These are phyloP conservation scores for Chlorella sp. DNA, from an alignment of 139 green algal species.

Conservation along the genomic window DNA sequence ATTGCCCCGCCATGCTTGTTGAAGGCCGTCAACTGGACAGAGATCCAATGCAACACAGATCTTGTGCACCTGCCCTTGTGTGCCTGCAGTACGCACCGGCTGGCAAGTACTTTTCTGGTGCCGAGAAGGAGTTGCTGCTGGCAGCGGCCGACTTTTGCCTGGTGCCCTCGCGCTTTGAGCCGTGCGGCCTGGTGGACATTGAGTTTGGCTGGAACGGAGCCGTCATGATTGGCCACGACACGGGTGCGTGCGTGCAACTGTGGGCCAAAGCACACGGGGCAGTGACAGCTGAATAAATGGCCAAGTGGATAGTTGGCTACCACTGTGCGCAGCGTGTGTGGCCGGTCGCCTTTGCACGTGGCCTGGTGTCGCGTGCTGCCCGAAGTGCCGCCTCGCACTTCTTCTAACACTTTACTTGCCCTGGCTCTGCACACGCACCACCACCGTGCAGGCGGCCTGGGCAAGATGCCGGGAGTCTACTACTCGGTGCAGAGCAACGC, in stretches of 20 bases:
- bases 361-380: too few relatives aligned
- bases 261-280: too few relatives aligned
- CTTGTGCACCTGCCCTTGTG: not conserved
- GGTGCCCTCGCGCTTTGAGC: constrained; percentile 94
- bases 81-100: not conserved
- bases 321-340: too few relatives aligned
- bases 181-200: constrained; percentile 82
- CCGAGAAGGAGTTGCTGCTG: constrained; percentile 69
- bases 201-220: constrained; percentile 24
- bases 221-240: constrained; percentile 20
- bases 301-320: too few relatives aligned
- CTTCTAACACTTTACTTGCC: too few relatives aligned
- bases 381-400: too few relatives aligned
- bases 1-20: too few relatives aligned
- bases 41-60: too few relatives aligned
- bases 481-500: constrained; percentile 20
- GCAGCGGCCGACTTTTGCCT: constrained; percentile 92
- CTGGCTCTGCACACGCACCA: too few relatives aligned
- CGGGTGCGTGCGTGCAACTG: constrained; percentile 10
- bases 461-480: constrained; percentile 27
- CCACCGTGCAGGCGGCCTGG: constrained; percentile 6
- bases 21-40: too few relatives aligned
- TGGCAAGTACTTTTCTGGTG: not conserved
- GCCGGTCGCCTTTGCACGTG: too few relatives aligned
- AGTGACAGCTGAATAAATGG: too few relatives aligned